phyloP scores from a whole-genome alignment of 345 rosid genomes.

The Psidium guajava region DNA sequence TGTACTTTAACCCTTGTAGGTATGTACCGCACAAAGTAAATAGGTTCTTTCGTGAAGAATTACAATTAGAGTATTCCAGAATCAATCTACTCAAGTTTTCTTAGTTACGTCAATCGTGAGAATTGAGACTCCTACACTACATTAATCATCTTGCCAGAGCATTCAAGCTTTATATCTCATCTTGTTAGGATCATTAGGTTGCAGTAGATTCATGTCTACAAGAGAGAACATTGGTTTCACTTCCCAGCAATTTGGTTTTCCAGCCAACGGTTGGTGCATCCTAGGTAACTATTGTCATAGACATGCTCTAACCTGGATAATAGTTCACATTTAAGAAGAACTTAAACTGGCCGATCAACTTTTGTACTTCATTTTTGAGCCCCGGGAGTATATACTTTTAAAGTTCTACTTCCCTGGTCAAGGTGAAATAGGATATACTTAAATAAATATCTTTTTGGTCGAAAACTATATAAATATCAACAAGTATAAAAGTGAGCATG shows the following conservation, averaged over 20 bases:
- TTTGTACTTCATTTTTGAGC: not conserved
- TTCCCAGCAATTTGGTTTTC: not conserved
- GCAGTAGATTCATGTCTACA: not conserved
- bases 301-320: not conserved
- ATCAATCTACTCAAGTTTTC: not conserved
- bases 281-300: not conserved
- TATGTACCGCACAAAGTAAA: not conserved
- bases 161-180: not conserved
- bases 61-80: not conserved
- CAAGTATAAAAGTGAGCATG: not conserved
- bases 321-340: not conserved
- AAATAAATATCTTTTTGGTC: too few species aligned
- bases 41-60: not conserved
- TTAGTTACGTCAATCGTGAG: not conserved
- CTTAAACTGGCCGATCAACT: not conserved
- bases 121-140: not conserved
- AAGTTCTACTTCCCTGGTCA: not conserved
- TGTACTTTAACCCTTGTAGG: too few species aligned
- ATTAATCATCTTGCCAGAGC: not conserved
- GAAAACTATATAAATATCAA: not conserved
- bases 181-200: not conserved
- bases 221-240: not conserved
- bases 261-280: not conserved
- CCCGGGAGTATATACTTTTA: not conserved
- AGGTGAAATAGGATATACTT: not conserved